phyloP scores from a whole-genome alignment of 768 basidiomycete genomes.

The Boletus sp. region DNA sequence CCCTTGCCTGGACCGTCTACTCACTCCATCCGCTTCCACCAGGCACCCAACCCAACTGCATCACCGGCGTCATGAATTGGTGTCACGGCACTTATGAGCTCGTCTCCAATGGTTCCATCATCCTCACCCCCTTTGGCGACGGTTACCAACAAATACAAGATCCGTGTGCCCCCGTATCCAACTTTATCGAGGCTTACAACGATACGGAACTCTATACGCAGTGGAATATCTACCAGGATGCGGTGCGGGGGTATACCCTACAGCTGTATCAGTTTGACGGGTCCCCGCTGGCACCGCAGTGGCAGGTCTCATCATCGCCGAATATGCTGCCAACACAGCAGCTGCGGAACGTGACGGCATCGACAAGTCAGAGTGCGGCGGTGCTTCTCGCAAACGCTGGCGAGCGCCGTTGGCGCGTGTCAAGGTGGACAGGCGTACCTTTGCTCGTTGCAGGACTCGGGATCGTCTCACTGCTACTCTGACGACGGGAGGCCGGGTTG shows the following conservation, averaged over 20 bases:
- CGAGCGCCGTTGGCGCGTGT: conserved; percentile 20
- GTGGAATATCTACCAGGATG: conserved; percentile 77
- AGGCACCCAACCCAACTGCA: conserved; percentile 86
- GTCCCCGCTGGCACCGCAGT: conserved; percentile 66
- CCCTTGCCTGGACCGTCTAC: neutral
- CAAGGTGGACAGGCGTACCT: conserved; percentile 9
- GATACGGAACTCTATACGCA: conserved; percentile 56
- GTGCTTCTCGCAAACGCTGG: conserved; percentile 23
- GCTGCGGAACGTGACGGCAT: conserved; percentile 52
- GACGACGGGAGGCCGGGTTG: neutral
- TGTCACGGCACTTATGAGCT: conserved; percentile 77
- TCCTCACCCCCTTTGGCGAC: conserved; percentile 71
- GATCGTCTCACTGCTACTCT: conserved; percentile 24
- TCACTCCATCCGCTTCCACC: conserved; percentile 2
- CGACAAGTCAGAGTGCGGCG: conserved; percentile 6
- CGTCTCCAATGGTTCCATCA: conserved; percentile 75
- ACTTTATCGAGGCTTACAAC: conserved; percentile 85
- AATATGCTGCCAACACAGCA: conserved; percentile 80
- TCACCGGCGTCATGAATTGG: conserved; percentile 86
- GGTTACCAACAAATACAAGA: conserved; percentile 95
- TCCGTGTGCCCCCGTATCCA: conserved; percentile 84
- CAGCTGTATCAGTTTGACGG: conserved; percentile 81
- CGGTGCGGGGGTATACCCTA: conserved; percentile 58
- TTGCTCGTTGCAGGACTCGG: conserved; percentile 20
- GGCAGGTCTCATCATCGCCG: conserved; percentile 63